These are phyloP conservation scores for Antrodiella citrinella DNA, from an alignment of 768 basidiomycete species.

Conservation along the genomic window DNA sequence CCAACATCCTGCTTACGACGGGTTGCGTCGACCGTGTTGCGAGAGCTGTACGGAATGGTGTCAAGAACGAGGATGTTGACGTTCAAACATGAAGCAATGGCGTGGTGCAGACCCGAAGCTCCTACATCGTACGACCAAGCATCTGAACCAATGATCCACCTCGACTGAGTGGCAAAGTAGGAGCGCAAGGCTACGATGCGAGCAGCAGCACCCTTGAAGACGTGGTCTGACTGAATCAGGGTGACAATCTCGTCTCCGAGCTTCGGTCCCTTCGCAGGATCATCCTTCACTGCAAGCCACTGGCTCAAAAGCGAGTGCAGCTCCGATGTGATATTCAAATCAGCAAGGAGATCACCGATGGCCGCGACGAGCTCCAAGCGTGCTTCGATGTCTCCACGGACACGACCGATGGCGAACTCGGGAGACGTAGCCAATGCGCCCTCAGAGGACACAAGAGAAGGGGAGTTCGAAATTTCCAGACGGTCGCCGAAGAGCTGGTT, in stretches of 20 bases:
- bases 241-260: slow-evolving; percentile 50
- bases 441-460: slow-evolving; percentile 57
- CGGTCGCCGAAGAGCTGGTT: slow-evolving; percentile 70
- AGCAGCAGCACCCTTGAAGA: slow-evolving; percentile 37
- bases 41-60: slow-evolving; percentile 79
- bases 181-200: slow-evolving; percentile 51
- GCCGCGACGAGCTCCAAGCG: slow-evolving; percentile 58
- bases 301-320: slow-evolving; percentile 67
- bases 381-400: slow-evolving; percentile 73
- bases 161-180: slow-evolving; percentile 60
- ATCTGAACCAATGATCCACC: slow-evolving; percentile 98
- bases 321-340: slow-evolving; percentile 37
- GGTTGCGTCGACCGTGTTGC: slow-evolving; percentile 57
- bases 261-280: slow-evolving; percentile 48
- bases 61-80: slow-evolving; percentile 96
- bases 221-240: slow-evolving; percentile 34
- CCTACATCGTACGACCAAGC: slow-evolving; percentile 98
- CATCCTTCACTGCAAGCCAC: slow-evolving; percentile 75
- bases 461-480: slow-evolving; percentile 81
- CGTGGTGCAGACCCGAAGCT: slow-evolving; percentile 90
- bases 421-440: slow-evolving; percentile 82
- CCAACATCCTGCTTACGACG: slow-evolving; percentile 95
- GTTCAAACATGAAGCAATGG: slow-evolving; percentile 83
- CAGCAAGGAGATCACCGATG: slow-evolving; percentile 58
- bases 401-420: slow-evolving; percentile 89